Evolutionary conservation across 1,139 yeast genomes (phyloP).

Genomic region (Scheffersomyces insectosa): DNA sequence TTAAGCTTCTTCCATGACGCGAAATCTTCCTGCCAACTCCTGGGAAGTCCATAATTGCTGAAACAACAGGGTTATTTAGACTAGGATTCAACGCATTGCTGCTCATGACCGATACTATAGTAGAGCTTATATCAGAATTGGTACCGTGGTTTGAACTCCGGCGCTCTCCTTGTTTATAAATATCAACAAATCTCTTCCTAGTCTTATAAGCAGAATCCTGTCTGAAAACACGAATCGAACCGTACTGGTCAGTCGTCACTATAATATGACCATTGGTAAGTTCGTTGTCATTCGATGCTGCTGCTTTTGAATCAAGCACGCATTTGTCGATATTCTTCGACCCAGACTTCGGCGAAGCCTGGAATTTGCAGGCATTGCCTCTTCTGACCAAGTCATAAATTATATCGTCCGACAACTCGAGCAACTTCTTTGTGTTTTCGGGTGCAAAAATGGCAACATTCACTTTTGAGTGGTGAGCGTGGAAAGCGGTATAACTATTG

Average conservation of each 20-base stretch:
- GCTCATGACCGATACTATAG: background rate
- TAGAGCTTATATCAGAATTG: background rate
- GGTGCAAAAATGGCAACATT: constrained; percentile 85
- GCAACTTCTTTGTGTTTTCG: constrained; percentile 57
- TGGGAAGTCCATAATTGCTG: constrained; percentile 6
- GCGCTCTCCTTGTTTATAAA: background rate
- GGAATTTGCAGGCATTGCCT: constrained; percentile 14
- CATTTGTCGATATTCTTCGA: background rate
- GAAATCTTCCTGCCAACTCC: constrained; percentile 8
- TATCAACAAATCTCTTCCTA: constrained; percentile 23
- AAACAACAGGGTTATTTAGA: background rate
- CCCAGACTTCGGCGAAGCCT: background rate
- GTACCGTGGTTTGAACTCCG: background rate
- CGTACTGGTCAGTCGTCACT: constrained; percentile 75
- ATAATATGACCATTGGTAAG: constrained; percentile 47
- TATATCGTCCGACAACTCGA: constrained; percentile 76
- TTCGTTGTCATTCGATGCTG: constrained; percentile 1
- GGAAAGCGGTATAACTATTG: constrained; percentile 64
- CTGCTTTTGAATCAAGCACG: background rate
- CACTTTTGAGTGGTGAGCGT: constrained; percentile 72
- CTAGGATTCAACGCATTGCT: background rate
- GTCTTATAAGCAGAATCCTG: constrained; percentile 64
- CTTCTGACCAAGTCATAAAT: constrained; percentile 60
- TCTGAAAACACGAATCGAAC: constrained; percentile 74
- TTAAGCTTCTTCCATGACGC: constrained; percentile 11